Base-by-base conservation (phyloP, 495 filamentous ascomycete species). In the Penicillium manginii region DNA sequence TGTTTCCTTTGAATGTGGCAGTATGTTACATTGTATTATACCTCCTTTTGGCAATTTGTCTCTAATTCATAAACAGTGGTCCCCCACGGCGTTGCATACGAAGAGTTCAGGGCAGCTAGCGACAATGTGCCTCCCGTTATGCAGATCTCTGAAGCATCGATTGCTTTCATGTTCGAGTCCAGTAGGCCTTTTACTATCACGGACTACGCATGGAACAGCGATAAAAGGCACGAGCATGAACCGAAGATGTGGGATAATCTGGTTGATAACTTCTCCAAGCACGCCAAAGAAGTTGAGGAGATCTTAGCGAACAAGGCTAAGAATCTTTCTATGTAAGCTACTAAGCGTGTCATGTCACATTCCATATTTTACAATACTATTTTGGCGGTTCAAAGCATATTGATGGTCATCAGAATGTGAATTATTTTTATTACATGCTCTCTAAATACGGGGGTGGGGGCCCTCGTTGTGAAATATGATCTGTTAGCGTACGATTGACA, bases 81-180 rank as follows among this genome's bases (percentile, higher is more conserved):
- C 3, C 82, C 82, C 11, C 83, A 87, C 54, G 83, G 83, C 14
- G 78, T 83, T 15, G 85, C 80, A 15, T 87, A 86, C 29, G 85
- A 86, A 47, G 83, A 88, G 72, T 88, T 85, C 55, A 86, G 86
- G 35, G 81, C 81, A 3, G 84, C 83, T 9, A 82, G 85, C 32
- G 74, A 74, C 9, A 59, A 60, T 19, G 42, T 59, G 4, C 78
- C 76, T 3, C 78, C 78, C 0, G 75, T 69, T 26, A 79, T 75
- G 75, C 72, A 73, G 19, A 83, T 83, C 59, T 80, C 75, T 8
- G 57, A 79, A 56, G 79, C 74, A 2, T 75, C 77, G 1, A 72
- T 84, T 18, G 81, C 80, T 6, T 79, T 81, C 60, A 92, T 93
- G 81, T 84, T 86, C 55, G 84, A 86, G 69, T 82, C 75, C 40